A percentile compares a stretch with the other conserved stretches of the same genome.
phyloP scores from a whole-genome alignment of 2,329 filamentous ascomycete genomes.

The Cladosporium austrohemisphaericum region DNA sequence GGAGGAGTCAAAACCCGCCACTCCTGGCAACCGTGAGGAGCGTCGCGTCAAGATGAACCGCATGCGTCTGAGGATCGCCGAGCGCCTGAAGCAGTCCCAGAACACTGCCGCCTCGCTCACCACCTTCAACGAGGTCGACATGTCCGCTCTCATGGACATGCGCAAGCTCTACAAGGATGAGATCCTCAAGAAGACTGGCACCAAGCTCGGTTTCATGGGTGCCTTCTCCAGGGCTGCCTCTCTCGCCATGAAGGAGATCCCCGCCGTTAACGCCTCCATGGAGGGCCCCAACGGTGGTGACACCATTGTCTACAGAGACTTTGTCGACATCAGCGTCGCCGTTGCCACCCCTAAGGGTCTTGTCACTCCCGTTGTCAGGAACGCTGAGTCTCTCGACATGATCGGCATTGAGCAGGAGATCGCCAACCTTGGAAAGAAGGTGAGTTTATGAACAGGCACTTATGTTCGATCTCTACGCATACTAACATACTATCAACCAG shows the following conservation, averaged over 20 bases:
- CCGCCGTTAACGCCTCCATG: slow-evolving; percentile 91
- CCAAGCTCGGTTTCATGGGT: slow-evolving; percentile 99
- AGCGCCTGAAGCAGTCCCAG: slow-evolving; percentile 97
- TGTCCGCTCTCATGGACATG: slow-evolving; percentile 96
- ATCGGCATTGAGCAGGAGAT: slow-evolving; percentile 86
- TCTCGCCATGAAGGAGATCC: slow-evolving; percentile 91
- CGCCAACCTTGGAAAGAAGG: slow-evolving; percentile 93
- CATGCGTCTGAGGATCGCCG: slow-evolving; percentile 94
- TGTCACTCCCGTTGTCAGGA: slow-evolving; percentile 93
- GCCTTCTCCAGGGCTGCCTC: slow-evolving; percentile 89
- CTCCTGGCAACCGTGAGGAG: slow-evolving; percentile 74
- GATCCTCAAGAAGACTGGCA: slow-evolving; percentile 87
- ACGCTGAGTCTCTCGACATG: slow-evolving; percentile 83
- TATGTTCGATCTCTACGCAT: background rate
- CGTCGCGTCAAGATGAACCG: slow-evolving; percentile 99
- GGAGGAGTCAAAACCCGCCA: slow-evolving; percentile 37
- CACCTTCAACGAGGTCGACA: slow-evolving; percentile 99
- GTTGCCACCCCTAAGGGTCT: slow-evolving; percentile 97
- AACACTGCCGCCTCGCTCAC: slow-evolving; percentile 96
- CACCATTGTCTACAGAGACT: slow-evolving; percentile 97
- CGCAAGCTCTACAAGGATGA: slow-evolving; percentile 97
- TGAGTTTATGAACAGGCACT: no score
- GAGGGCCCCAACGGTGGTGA: slow-evolving; percentile 93
- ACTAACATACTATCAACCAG: slow-evolving; percentile 42
- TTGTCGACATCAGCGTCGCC: slow-evolving; percentile 95